Evolutionary conservation across 164 flowering plant genomes (phyloP).

Genomic region (Euptelea pleiosperma): DNA sequence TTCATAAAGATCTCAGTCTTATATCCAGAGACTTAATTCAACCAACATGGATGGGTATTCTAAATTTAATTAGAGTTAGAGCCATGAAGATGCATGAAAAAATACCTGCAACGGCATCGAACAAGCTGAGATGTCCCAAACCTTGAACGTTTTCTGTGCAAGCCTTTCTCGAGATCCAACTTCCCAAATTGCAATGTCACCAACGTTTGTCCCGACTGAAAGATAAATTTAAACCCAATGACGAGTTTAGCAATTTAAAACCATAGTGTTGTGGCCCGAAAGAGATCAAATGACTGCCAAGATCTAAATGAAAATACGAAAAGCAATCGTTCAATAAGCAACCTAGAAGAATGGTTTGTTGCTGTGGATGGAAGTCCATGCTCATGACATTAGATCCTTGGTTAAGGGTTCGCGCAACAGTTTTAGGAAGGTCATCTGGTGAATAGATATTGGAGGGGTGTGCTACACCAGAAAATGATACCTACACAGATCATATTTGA

Average conservation of each 20-base stretch:
- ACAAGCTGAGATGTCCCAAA: conserved; percentile 42
- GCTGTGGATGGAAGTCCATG: conserved; percentile 89
- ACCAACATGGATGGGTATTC: too few relatives aligned
- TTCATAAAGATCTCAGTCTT: too few relatives aligned
- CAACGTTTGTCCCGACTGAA: conserved; percentile 63
- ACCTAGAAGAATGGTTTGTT: conserved; percentile 76
- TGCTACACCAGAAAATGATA: conserved; percentile 53
- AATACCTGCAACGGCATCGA: conserved; percentile 41
- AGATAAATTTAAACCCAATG: not conserved
- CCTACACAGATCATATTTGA: conserved; percentile 23
- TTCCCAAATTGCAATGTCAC: conserved; percentile 70
- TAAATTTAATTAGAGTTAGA: too few relatives aligned
- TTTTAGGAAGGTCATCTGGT: conserved; percentile 71
- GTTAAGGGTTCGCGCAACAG: conserved; percentile 48
- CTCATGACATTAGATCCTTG: conserved; percentile 70
- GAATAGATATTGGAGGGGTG: conserved; percentile 58
- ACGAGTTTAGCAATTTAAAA: not conserved
- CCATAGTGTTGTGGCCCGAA: not conserved
- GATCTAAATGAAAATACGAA: not conserved
- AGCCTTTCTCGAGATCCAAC: conserved; percentile 47
- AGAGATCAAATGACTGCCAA: not conserved
- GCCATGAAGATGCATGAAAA: not conserved
- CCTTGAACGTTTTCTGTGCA: conserved; percentile 42
- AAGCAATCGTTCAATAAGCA: not conserved
- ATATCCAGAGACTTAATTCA: not conserved